Base-by-base conservation (phyloP, 352 stramenopile species). In the Phytophthora capsici region DNA sequence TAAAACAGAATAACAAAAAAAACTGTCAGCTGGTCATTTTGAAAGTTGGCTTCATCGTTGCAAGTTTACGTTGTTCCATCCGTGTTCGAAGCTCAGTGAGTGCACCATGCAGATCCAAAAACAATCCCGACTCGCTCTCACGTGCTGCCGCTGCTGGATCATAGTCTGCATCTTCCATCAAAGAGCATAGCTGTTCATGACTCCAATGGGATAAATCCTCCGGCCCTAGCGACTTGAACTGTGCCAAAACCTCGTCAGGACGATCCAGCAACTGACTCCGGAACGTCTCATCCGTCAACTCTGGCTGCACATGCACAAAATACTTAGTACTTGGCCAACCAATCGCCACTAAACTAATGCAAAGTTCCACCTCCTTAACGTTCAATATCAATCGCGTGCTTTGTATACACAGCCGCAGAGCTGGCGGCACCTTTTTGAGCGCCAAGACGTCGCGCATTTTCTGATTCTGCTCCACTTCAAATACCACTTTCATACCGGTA, bases 121-220 rank as follows among this genome's bases (percentile, higher is more conserved):
- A 91, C 30, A 91, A 60, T 0, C 82, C 82, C 0, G 68, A 82
- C 43, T 89, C 80, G 52, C 78, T 91, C 59, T 89, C 78, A 4
- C 83, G 63, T 6, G 82, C 82, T 0, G 82, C 80, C 10, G 71
- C 51, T 10, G 75, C 71, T 1, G 83, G 65, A 23, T 91, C 78
- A 47, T 90, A 90, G 30, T 74, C 75, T 0, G 66, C 75, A 23
- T 90, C 77, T 13, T 89, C 75, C 47, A 80, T 75, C 19, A 89
- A 57, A 6, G 37, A 57, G 34, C 80, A 89, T 16, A 91, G 44
- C 16, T 76, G 61, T 16, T 89, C 78, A 28, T 83, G 73, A 19
- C 57, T 63, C 36, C 46, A 58, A 28, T 88, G 67, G 2, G 68
- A 68, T 19, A 91, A 53, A 10, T 62, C 36, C n/a, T 69, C 36